Conservation (phyloP, 352 stramenopile genomes). For the Aphanomyces invadans region DNA sequence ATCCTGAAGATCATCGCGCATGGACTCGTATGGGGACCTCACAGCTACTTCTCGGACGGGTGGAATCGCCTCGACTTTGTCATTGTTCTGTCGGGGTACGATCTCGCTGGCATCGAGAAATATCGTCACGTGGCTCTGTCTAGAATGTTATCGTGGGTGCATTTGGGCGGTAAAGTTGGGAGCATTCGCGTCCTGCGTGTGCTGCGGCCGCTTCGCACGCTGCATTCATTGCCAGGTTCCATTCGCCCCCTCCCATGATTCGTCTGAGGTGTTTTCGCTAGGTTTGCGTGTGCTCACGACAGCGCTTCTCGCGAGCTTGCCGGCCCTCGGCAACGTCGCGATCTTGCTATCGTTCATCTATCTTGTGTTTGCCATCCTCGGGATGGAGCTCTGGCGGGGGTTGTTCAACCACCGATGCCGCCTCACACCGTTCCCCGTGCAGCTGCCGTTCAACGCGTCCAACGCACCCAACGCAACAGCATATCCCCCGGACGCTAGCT, state of each 20-base stretch:
- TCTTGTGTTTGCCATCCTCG: constrained; percentile 87
- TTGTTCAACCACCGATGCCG: constrained; percentile 76
- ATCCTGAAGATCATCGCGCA: constrained; percentile 88
- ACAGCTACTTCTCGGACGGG: constrained; percentile 70
- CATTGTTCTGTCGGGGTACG: constrained; percentile 84
- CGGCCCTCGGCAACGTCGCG: constrained; percentile 82
- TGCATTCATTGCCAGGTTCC: constrained; percentile 29
- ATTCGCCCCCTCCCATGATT: not conserved
- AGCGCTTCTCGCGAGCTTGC: constrained; percentile 75
- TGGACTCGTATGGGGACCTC: constrained; percentile 49
- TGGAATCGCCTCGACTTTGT: constrained; percentile 92
- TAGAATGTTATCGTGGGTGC: constrained; percentile 25
- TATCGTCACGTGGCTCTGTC: too few relatives aligned
- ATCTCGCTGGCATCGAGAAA: too few relatives aligned
- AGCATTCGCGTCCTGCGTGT: constrained; percentile 81
- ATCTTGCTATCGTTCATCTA: constrained; percentile 88
- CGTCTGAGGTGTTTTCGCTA: too few relatives aligned
- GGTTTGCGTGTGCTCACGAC: constrained; percentile 48
- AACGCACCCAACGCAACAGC: constrained; percentile 6
- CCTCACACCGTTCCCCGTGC: constrained; percentile 65
- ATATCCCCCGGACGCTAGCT: constrained; percentile 49
- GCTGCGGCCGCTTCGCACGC: constrained; percentile 78
- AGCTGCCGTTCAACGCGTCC: constrained; percentile 30
- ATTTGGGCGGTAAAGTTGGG: constrained; percentile 11
- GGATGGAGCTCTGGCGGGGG: constrained; percentile 81